Conservation (phyloP, 805 yeast genomes). For the Candida wancherniae region DNA sequence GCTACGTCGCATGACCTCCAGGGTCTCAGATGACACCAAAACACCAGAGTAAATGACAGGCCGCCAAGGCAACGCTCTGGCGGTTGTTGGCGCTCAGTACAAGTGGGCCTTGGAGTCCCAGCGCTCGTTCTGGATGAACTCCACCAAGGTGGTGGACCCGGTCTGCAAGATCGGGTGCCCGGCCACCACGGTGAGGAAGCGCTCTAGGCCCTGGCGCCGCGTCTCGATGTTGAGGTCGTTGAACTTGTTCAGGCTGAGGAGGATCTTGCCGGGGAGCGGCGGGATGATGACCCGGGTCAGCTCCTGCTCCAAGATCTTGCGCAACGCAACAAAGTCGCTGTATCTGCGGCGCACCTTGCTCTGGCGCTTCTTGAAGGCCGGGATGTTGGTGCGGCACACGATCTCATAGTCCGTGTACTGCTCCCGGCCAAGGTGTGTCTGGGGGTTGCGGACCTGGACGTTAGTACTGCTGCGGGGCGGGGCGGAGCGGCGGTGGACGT, state of each 20-base stretch:
- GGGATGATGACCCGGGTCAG: conserved; percentile 80
- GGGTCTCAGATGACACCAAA: too few relatives aligned
- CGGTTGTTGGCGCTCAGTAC: too few relatives aligned
- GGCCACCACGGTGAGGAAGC: conserved; percentile 71
- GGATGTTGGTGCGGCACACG: conserved; percentile 84
- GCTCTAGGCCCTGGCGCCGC: conserved; percentile 77
- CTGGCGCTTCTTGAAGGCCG: conserved; percentile 64
- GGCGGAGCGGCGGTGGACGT: conserved; percentile 8
- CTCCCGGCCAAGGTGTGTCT: conserved; percentile 62
- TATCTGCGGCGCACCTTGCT: conserved; percentile 80
- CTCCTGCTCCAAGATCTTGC: conserved; percentile 70
- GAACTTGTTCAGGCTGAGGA: conserved; percentile 62
- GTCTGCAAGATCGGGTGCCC: conserved; percentile 94
- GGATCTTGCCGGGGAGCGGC: conserved; percentile 82
- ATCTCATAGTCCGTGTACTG: conserved; percentile 92
- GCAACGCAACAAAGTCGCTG: conserved; percentile 81
- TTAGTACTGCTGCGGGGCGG: conserved; percentile 14
- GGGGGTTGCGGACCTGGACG: conserved; percentile 56
- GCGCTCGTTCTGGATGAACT: conserved; percentile 81
- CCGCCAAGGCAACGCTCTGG: too few relatives aligned
- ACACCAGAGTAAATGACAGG: too few relatives aligned
- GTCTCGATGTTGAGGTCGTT: conserved; percentile 78
- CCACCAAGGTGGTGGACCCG: conserved; percentile 68
- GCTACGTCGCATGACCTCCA: too few relatives aligned
- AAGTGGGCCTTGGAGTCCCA: conserved; percentile 47